phyloP scores from a whole-genome alignment of 2,329 filamentous ascomycete species.

The Aspergillus brasiliensis region DNA sequence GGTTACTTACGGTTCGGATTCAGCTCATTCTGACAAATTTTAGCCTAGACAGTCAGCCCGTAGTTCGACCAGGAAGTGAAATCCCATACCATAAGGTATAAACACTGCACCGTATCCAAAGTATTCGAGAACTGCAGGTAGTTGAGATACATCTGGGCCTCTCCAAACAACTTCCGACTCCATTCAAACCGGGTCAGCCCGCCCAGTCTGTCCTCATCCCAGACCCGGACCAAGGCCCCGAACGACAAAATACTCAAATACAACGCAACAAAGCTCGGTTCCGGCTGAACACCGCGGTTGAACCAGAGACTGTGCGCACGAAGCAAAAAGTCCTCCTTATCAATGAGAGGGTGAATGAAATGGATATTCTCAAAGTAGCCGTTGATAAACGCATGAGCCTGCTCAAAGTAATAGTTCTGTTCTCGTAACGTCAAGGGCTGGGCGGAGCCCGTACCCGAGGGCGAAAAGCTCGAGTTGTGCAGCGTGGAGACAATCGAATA shows the following conservation, averaged over 20 bases:
- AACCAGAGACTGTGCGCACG: conserved; percentile 51
- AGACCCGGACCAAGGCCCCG: conserved; percentile 49
- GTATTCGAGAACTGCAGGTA: conserved; percentile 48
- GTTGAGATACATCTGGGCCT: conserved; percentile 44
- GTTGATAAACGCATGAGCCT: conserved; percentile 50
- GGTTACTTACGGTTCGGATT: conserved; percentile 47
- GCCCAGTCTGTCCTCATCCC: conserved; percentile 48
- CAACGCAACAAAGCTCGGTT: conserved; percentile 49
- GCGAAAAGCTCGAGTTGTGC: conserved; percentile 50
- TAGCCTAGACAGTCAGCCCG: conserved; percentile 37
- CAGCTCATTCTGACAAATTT: conserved; percentile 54
- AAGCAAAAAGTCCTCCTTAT: conserved; percentile 48
- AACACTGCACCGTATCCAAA: conserved; percentile 52
- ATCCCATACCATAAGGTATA: conserved; percentile 47
- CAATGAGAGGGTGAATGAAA: conserved; percentile 52
- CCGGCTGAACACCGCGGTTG: conserved; percentile 29
- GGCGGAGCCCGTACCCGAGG: conserved; percentile 25
- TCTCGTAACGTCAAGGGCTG: conserved; percentile 25
- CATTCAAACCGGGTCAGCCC: conserved; percentile 50
- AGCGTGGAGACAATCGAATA: conserved; percentile 48
- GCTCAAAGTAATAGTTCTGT: conserved; percentile 46
- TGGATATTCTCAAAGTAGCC: conserved; percentile 54
- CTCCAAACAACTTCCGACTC: conserved; percentile 51
- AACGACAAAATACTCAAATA: conserved; percentile 53
- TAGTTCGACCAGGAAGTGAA: too few species aligned